Percentiles rank a stretch among this genome's conserved stretches.
Conservation (phyloP, 495 filamentous ascomycete species). For the Penicillium samsonianum region DNA sequence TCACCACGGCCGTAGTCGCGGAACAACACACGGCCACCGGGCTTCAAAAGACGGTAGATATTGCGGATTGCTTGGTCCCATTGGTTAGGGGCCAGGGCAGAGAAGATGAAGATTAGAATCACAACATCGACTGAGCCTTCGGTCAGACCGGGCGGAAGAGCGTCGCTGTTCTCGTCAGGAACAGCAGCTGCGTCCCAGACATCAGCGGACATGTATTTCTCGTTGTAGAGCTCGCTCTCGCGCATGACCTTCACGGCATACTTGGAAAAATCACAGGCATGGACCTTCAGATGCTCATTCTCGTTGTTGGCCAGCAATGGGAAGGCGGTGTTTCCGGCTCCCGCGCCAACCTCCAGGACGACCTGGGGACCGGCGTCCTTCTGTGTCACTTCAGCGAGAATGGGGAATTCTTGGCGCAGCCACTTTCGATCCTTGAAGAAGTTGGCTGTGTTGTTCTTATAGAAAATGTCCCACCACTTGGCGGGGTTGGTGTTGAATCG, state of each 20-base stretch:
- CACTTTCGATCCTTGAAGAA: constrained; percentile 99
- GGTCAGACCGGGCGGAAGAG: constrained; percentile 71
- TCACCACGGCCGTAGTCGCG: constrained; percentile 95
- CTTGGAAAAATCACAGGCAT: constrained; percentile 92
- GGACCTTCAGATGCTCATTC: constrained; percentile 74
- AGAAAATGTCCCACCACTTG: constrained; percentile 97
- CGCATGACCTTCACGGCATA: constrained; percentile 89
- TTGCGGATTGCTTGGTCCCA: constrained; percentile 84
- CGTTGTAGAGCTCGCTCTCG: constrained; percentile 63
- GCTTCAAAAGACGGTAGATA: constrained; percentile 77
- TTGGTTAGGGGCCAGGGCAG: constrained; percentile 79
- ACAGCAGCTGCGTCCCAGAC: constrained; percentile 84
- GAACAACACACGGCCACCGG: constrained; percentile 86
- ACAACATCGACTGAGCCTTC: constrained; percentile 83
- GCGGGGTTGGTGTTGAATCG: constrained; percentile 87
- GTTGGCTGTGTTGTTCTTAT: constrained; percentile 89
- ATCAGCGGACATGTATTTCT: constrained; percentile 71
- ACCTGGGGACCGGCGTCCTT: constrained; percentile 60
- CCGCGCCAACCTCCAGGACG: constrained; percentile 89
- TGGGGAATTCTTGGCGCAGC: constrained; percentile 91
- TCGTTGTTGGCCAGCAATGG: constrained; percentile 79
- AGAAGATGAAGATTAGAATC: constrained; percentile 95
- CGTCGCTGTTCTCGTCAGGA: constrained; percentile 35
- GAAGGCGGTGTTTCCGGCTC: constrained; percentile 95
- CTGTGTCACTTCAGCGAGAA: constrained; percentile 68